These are phyloP conservation scores for Tricholoma furcatifolium DNA, from an alignment of 768 basidiomycete species.

Conservation along the genomic window DNA sequence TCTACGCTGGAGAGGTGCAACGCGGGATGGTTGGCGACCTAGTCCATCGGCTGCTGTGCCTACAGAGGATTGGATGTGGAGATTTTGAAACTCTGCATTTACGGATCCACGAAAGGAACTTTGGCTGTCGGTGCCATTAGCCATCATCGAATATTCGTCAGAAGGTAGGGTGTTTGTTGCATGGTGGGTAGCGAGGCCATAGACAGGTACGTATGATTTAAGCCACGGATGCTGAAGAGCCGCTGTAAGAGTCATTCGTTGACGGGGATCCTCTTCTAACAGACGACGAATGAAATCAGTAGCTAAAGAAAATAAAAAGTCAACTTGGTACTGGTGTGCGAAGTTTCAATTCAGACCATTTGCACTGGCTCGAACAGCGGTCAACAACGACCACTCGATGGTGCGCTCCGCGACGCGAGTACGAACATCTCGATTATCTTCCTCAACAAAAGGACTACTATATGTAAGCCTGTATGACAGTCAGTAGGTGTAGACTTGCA, in stretches of 20 bases:
- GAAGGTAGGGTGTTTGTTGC: conserved; percentile 4
- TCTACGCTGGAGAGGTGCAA: conserved; percentile 45
- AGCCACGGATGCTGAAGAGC: conserved; percentile 84
- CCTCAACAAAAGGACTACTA: conserved; percentile 77
- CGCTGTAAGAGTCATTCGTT: conserved; percentile 69
- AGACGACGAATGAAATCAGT: conserved; percentile 66
- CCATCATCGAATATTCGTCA: conserved; percentile 24
- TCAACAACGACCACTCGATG: conserved; percentile 62
- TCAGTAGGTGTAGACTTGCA: not conserved
- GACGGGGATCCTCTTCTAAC: conserved; percentile 59
- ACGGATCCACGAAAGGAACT: conserved; percentile 20
- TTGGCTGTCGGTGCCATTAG: conserved; percentile 10
- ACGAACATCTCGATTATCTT: conserved; percentile 61
- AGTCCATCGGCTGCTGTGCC: conserved; percentile 10
- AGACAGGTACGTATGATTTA: conserved; percentile 28
- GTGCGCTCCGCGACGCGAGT: conserved; percentile 55
- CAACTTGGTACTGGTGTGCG: not conserved
- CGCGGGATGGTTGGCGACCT: conserved; percentile 23
- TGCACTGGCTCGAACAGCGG: conserved; percentile 34
- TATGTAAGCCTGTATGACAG: conserved; percentile 62
- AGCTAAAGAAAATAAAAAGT: conserved; percentile 34
- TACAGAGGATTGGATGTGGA: conserved; percentile 28
- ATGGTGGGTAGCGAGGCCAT: conserved; percentile 10
- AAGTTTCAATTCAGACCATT: conserved; percentile 39
- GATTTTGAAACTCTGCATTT: conserved; percentile 29